Base-by-base conservation (phyloP, 306 rosid species). In the Dalbergia oliveri region DNA sequence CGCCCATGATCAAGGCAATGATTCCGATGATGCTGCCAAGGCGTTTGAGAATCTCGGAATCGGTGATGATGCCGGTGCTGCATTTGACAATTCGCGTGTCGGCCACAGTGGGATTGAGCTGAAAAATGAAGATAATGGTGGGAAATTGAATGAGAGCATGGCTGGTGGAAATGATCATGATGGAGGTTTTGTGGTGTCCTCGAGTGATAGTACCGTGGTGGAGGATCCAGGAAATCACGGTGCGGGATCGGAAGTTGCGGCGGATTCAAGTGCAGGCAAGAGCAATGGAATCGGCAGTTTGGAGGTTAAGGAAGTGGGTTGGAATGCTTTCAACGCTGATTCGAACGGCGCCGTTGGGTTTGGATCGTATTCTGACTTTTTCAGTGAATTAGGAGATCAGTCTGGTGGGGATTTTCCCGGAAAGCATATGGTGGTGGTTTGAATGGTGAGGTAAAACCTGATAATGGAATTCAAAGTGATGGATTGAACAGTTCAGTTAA, bases 351-450 rank as follows among this genome's bases (percentile, higher is more conserved):
- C 43, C 23, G 79, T 50, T 49, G 97, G 86, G 47, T 85, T 86
- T 43, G 96, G 91, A 73, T 90, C 93, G 4, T 88, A 88, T 79
- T 90, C 94, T 14, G 97, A 94, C 41, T 89, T 92, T 81, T 90
- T 90, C 74, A 78, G 16, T 82, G 97, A 88, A 53, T 66, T 94
- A 56, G 92, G 69, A n/a, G 83, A 83, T 79, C 84, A 67, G 12
- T 61, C 87, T 34, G 86, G 79, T 23, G 87, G 81, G 51, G 84
- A 12, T 59, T 82, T 83, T 51, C 53, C 72, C 1, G 84, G 67
- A 79, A 83, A 37, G 72, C 54, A 12, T 73, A 34, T 26, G 26
- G 60, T 8, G 12, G 60, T 35, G 78, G 72, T 77, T 80, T 78
- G 50, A 87, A 39, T 41, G 66, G 67, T 8, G 82, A 80, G 75